phyloP scores from a whole-genome alignment of 345 rosid species.

The Cochlearia excelsa region DNA sequence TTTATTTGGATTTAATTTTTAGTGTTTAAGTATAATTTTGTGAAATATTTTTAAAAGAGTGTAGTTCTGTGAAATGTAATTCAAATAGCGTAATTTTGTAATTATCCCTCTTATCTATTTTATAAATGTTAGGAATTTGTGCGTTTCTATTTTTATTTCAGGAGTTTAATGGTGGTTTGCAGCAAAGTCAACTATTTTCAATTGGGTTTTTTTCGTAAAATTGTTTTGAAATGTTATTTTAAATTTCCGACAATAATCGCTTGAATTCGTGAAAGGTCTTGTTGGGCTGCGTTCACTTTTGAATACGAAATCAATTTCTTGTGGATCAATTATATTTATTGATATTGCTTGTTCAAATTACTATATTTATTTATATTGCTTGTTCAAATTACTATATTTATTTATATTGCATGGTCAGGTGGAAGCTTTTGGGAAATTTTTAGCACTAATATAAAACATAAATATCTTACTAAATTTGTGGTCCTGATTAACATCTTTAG shows the following conservation, averaged over 20 bases:
- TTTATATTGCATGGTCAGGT: not conserved
- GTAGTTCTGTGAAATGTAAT: too few relatives aligned
- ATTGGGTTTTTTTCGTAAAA: not conserved
- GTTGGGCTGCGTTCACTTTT: constrained; percentile 10
- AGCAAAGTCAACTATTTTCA: constrained; percentile 11
- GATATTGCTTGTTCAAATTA: not conserved
- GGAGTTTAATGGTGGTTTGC: constrained; percentile 27
- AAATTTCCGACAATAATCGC: constrained; percentile 15
- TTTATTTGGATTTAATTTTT: too few relatives aligned
- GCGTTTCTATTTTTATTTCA: constrained; percentile 24
- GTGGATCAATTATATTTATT: not conserved
- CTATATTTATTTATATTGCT: not conserved
- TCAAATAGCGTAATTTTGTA: too few relatives aligned
- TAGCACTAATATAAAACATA: not conserved
- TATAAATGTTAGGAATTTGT: too few relatives aligned
- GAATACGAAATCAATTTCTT: not conserved
- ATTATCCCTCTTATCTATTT: too few relatives aligned
- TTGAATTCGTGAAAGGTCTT: constrained; percentile 1
- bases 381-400: not conserved
- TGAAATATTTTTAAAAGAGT: too few relatives aligned
- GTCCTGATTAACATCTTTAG: constrained; percentile 4
- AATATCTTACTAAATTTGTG: not conserved
- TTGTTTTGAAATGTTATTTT: not conserved
- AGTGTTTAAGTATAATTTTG: too few relatives aligned
- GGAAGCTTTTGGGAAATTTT: not conserved